phyloP scores from a whole-genome alignment of 2,329 filamentous ascomycete species.

The Alternaria incomplexa region DNA sequence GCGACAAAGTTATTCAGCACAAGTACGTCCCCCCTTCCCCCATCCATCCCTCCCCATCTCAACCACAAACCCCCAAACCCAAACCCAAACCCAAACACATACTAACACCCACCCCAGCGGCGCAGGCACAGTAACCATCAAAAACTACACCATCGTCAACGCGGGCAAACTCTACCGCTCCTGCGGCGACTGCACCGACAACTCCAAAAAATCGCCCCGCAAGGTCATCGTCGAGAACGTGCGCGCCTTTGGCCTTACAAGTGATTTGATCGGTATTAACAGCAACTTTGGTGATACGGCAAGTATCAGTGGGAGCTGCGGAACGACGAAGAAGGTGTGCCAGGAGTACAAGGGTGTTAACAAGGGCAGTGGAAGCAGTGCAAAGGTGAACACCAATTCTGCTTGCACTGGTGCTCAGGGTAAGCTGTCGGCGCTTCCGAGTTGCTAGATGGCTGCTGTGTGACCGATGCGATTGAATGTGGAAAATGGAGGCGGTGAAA shows the following conservation, averaged over 20 bases:
- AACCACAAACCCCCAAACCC: not conserved
- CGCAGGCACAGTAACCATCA: conserved; percentile 8
- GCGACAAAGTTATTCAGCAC: conserved; percentile 48
- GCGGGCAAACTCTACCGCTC: conserved; percentile 59
- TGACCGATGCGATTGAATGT: too few relatives aligned
- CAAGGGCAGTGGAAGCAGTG: conserved; percentile 22
- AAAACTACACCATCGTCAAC: conserved; percentile 50
- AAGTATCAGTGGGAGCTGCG: conserved; percentile 51
- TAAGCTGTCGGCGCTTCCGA: too few relatives aligned
- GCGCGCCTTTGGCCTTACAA: conserved; percentile 48
- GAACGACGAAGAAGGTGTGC: conserved; percentile 27
- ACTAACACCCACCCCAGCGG: not conserved
- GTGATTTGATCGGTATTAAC: conserved; percentile 54
- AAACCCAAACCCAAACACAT: not conserved
- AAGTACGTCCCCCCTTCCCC: conserved; percentile 28
- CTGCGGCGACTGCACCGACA: conserved; percentile 55
- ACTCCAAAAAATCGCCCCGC: conserved; percentile 50
- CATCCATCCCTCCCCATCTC: conserved; percentile 16
- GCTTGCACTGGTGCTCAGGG: conserved; percentile 24
- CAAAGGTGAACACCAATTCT: conserved; percentile 10
- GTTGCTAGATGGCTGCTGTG: too few relatives aligned
- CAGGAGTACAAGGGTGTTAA: conserved; percentile 31
- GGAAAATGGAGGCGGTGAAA: too few relatives aligned
- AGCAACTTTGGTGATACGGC: conserved; percentile 57
- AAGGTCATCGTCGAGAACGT: conserved; percentile 52